A percentile compares a stretch with the other conserved stretches of the same genome.
Evolutionary conservation across 2,329 filamentous ascomycete species (phyloP).

Genomic region (Fusarium bulbicola): DNA sequence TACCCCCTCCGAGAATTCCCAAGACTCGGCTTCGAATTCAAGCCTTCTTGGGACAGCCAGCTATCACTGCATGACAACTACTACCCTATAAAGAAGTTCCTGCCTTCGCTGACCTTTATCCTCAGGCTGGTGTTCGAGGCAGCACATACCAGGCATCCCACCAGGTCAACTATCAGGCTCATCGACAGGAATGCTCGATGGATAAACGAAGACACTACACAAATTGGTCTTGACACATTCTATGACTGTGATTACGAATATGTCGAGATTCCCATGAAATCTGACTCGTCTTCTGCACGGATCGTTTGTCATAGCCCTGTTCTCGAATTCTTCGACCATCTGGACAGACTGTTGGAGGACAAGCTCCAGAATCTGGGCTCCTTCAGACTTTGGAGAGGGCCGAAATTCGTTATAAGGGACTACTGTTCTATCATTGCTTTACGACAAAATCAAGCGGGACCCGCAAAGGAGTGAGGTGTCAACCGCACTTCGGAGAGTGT

Average conservation of each 20-base stretch:
- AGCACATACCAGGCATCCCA: not conserved
- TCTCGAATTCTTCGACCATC: not conserved
- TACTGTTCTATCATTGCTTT: not conserved
- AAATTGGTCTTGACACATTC: not conserved
- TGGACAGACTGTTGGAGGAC: not conserved
- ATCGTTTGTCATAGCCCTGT: not conserved
- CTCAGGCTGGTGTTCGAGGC: not conserved
- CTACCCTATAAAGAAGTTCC: not conserved
- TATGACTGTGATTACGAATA: not conserved
- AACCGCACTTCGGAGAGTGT: not conserved
- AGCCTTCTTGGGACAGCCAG: not conserved
- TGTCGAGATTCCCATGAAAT: not conserved
- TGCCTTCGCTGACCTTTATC: not conserved
- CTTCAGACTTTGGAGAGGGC: fast-evolving
- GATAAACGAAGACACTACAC: not conserved
- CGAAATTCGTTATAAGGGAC: not conserved
- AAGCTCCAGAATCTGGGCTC: fast-evolving
- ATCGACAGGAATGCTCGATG: not conserved
- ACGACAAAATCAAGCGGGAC: not conserved
- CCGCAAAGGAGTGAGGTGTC: too few species aligned
- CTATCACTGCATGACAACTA: not conserved
- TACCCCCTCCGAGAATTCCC: not conserved
- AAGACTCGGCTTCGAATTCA: not conserved
- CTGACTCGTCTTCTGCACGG: not conserved
- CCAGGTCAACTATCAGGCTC: not conserved